Base-by-base conservation (phyloP, 345 rosid genomes). In the Syzygium aqueum region DNA sequence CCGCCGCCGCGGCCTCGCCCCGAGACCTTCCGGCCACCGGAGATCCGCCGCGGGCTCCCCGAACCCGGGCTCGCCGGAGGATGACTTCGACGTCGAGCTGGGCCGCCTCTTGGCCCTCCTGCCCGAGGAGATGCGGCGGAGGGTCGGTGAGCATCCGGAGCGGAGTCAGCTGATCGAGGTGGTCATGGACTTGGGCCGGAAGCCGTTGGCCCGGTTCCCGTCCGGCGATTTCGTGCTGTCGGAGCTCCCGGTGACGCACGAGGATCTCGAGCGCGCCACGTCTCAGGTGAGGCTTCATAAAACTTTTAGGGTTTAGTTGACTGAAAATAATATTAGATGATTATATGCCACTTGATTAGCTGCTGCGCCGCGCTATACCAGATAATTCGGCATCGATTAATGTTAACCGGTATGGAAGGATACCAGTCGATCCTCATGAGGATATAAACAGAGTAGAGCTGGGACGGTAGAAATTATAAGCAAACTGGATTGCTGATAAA, bases 121-220 rank as follows among this genome's bases (percentile, higher is more conserved):
- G 80, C 98, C 98, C 59, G 94, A 91, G 73, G 92, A 91, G 87
- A 94, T 97, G 93, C 93, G 94, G 56, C 90, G 89, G 85, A 92
- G 86, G 59, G 90, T 94, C 10, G 89, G 92, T 73, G 93, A 94
- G 89, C 98, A 96, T 80, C 92, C 92, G 57, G 96, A 97, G 85
- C 89, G 91, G 25, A 85, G 85, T 50, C 92, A 94, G 73, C 86
- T 97, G 88, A 93, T 96, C 33, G 99, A 97, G 91, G 95, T 96
- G 89, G 97, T 96, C 57, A 90, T 96, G 96, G 98, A 95, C 89
- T 91, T 97, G 90, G 99, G 99, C 53, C 95, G 99, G 78, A 92
- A 90, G 65, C 99, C 98, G 23, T 89, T 96, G 22, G 97, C 98
- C 37, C 92, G 99, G 78, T 97, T 96, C 87, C 99, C 98, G 27